These are phyloP conservation scores for Cercospora zeina DNA, from an alignment of 2,329 filamentous ascomycete genomes.

Conservation along the genomic window DNA sequence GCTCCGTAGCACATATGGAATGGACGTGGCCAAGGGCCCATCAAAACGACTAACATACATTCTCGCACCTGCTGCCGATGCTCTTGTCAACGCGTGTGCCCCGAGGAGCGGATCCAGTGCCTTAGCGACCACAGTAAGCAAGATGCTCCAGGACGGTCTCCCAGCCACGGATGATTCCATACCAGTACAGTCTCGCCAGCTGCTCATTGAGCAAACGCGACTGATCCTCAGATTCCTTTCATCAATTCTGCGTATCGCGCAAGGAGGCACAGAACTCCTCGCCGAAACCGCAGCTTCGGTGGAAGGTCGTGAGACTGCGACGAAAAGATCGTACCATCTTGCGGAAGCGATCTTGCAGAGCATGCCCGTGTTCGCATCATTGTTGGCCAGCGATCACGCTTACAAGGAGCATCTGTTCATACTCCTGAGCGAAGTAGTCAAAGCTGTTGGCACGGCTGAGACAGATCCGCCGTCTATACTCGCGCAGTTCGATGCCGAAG, in stretches of 20 bases:
- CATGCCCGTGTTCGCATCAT: conserved; percentile 30
- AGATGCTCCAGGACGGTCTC: conserved; percentile 27
- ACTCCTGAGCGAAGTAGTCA: conserved; percentile 31
- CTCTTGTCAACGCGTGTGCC: conserved; percentile 71
- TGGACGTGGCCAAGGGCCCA: conserved; percentile 61
- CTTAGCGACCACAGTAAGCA: conserved; percentile 24
- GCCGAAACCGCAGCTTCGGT: not conserved
- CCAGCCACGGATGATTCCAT: conserved; percentile 28
- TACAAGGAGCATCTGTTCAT: conserved; percentile 31
- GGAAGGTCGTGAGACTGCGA: conserved; percentile 9
- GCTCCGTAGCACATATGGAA: conserved; percentile 70
- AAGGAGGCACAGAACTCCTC: conserved; percentile 19
- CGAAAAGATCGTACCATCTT: conserved; percentile 22
- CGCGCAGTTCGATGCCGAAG: conserved; percentile 78
- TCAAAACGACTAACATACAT: conserved; percentile 57
- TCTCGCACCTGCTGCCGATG: conserved; percentile 70
- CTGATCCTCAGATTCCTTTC: conserved; percentile 25
- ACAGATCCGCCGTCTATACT: conserved; percentile 92
- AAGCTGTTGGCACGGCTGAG: conserved; percentile 35
- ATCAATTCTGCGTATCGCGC: conserved; percentile 28
- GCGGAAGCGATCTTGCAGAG: conserved; percentile 26
- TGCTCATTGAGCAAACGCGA: conserved; percentile 29
- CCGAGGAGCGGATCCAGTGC: conserved; percentile 26
- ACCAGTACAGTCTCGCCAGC: conserved; percentile 23
- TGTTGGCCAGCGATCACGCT: conserved; percentile 31